Base-by-base conservation (phyloP, 1,284 basidiomycete genomes). In the Salmacisia buchloeana region DNA sequence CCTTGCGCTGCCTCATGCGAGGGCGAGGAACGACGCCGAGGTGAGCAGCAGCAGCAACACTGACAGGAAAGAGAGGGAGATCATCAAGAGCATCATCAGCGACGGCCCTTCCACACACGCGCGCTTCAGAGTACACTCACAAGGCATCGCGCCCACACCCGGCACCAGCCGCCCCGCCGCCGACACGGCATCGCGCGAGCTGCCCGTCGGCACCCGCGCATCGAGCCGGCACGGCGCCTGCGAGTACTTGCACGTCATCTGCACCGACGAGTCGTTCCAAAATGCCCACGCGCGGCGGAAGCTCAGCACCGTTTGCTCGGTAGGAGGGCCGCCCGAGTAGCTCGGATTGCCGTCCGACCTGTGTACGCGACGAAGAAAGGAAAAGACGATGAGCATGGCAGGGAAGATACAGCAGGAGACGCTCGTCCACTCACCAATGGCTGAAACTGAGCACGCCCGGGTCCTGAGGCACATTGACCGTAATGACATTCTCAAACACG, bases 231-330 rank as follows among this genome's bases (percentile, higher is more conserved):
- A 54, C 10, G 49, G 27, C 3, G 49, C 29, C 13, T 7, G 12
- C 12, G 49, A 31, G 13, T 18, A 18, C 27, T 54, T 54, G 49
- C 49, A 54, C 7, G 49, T 18, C 49, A 54, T 54, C 21, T 27
- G 10, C 5, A 33, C 49, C 10, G 49, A 31, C 4, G 49, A 33
- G 49, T 54, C 49, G 49, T 54, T 54, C 49, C 49, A 54, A 31
- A 54, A 54, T 18, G 49, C 49, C 49, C 49, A 54, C 7, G 49
- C 27, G 49, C 49, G 49, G 18, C 49, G 49, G 49, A 31, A 54
- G 4, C 15, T 54, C 29, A 54, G 49, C 25, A 54, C 31, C 18
- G 49, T 54, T 3, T 9, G 13, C 49, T 54, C 12, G 4, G 29
- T 33, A 31, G 49, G 49, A 10, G 49, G 49, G 27, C 49, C 49